Evolutionary conservation across 139 green algal genomes (phyloP).

Genomic region (Coelastrella sp.): DNA sequence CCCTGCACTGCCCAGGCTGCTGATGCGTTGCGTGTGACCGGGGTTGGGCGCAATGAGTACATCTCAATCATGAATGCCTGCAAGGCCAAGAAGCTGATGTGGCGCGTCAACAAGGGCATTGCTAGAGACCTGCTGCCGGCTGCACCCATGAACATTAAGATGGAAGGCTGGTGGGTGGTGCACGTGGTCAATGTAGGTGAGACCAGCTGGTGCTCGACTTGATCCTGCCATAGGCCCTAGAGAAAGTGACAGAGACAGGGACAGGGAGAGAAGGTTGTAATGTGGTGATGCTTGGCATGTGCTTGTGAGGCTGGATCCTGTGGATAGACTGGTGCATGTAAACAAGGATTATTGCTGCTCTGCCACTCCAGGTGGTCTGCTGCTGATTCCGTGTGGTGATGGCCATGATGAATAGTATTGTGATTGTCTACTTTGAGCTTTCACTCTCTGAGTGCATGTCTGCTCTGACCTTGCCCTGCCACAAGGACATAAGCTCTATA

Average conservation of each 20-base stretch:
- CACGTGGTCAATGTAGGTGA: constrained; percentile 85
- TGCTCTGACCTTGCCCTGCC: too few relatives aligned
- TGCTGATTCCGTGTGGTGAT: not conserved
- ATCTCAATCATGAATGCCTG: constrained; percentile 91
- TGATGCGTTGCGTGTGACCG: constrained; percentile 83
- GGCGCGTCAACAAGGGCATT: constrained; percentile 86
- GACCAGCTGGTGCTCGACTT: not conserved
- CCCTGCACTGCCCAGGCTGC: constrained; percentile 73
- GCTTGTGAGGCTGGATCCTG: too few relatives aligned
- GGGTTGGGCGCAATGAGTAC: constrained; percentile 96
- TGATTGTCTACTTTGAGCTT: too few relatives aligned
- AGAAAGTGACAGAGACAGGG: not conserved
- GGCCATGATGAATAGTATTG: too few relatives aligned
- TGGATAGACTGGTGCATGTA: too few relatives aligned
- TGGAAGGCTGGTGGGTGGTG: constrained; percentile 90
- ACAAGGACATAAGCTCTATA: too few relatives aligned
- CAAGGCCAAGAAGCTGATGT: constrained; percentile 88
- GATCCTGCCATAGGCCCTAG: not conserved
- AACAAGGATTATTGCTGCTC: not conserved
- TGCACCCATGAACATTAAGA: not conserved
- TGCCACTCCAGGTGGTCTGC: not conserved
- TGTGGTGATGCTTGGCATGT: too few relatives aligned
- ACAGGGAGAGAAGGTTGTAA: not conserved
- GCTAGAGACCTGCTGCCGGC: constrained; percentile 60
- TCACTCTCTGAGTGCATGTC: too few relatives aligned